Base-by-base conservation (phyloP, 345 rosid genomes). In the Corchorus capsularis region DNA sequence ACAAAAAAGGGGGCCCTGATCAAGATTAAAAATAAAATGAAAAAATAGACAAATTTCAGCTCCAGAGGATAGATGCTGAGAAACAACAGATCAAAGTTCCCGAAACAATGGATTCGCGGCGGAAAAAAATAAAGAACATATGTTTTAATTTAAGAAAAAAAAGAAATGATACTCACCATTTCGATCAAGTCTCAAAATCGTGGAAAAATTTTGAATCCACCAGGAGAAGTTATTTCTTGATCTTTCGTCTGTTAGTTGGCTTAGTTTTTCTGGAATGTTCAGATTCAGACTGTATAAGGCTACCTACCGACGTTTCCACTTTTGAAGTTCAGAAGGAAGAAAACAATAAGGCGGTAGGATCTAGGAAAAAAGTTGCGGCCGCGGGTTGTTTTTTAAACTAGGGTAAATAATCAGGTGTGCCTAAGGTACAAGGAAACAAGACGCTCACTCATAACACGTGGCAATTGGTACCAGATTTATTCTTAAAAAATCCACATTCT, bases 371-470 rank as follows among this genome's bases (percentile, higher is more conserved):
- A 27, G 57, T 1, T 7, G 37, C 4, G 4, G 35, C n/a, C 4
- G 12, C 27, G 27, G 27, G 1, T 13, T 46, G 65, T 54, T 6
- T 20, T 72, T 72, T 56, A 56, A 56, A 41, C 6, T 72, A 43
- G 75, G 75, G 56, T 3, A 43, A 52, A 1, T 54, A n/a, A 37
- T 71, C 63, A 71, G 74, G 59, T 69, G 57, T 47, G 72, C 13
- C 56, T 12, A 22, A 46, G 20, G 37, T 8, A 46, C 20, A 68
- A 13, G 55, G 35, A 47, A 47, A 70, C 46, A 3, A 70, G 52
- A 50, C 47, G 7, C 22, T 8, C 37, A 1, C 6, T 0, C 13
- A 22, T 7, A 13, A 13, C 46, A 16, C 67, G 20, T 16, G 67
- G 67, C 13, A 63, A 7, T 37, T 62, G 1, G 4, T 2, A 16